Evolutionary conservation across 192 early-diverging fungal genomes (phyloP).

Genomic region (Backusella westeae): DNA sequence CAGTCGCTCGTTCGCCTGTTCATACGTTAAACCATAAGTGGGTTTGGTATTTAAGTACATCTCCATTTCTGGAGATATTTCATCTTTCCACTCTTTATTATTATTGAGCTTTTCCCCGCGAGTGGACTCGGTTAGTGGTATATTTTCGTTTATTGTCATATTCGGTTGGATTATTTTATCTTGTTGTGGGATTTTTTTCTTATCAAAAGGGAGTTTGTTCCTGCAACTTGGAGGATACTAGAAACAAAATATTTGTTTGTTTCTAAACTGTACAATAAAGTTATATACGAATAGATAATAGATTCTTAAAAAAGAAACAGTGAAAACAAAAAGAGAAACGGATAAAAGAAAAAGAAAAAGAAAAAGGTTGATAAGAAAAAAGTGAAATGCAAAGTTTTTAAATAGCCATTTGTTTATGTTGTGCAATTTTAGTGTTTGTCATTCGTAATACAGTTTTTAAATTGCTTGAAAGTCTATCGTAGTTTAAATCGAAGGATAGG

Average conservation of each 20-base stretch:
- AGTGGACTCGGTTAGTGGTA: constrained; percentile 12
- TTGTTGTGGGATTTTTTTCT: not conserved
- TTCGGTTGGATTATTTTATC: not conserved
- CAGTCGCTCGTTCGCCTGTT: constrained; percentile 50
- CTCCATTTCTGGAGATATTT: constrained; percentile 52
- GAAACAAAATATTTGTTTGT: not conserved
- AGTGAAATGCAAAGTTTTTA: not conserved
- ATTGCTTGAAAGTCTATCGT: not conserved
- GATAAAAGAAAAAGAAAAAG: not conserved
- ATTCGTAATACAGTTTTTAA: not conserved
- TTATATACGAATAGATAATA: not conserved
- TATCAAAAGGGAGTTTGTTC: not conserved
- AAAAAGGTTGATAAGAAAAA: not conserved
- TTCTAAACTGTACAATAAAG: not conserved
- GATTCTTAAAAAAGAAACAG: not conserved
- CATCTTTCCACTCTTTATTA: constrained; percentile 34
- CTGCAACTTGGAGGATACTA: not conserved
- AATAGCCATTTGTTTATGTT: constrained; percentile 4
- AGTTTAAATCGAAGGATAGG: not conserved
- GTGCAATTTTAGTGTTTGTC: constrained; percentile 4
- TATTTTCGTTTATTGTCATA: constrained; percentile 8
- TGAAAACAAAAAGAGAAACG: not conserved
- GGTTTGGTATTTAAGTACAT: constrained; percentile 59
- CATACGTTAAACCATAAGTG: constrained; percentile 56
- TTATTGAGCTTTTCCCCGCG: not conserved